Base-by-base conservation (phyloP, 2,329 filamentous ascomycete genomes). In the Cladophialophora psammophila region DNA sequence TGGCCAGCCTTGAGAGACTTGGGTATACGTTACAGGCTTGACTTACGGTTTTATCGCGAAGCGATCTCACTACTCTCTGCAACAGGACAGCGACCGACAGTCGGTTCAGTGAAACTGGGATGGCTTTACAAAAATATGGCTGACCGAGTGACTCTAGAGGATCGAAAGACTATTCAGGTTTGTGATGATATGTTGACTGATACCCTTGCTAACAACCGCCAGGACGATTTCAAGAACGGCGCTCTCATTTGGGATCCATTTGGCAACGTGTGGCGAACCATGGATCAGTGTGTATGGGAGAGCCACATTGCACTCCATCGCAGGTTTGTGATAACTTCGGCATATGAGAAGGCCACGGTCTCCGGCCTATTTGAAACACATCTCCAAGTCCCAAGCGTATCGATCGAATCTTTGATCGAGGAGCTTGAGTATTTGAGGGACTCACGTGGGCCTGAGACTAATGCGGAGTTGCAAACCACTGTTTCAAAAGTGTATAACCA, bases 221-320 rank as follows among this genome's bases (percentile, higher is more conserved):
- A 68, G 66, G 35, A 32, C 13, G 38, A 35, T 8, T 68, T 68
- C 53, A 36, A 40, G 53, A 48, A 54, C 6, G n/a, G 38, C 13
- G 20, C 48, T n/a, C 50, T 66, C 53, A 57, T 66, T 36, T 68
- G 63, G 63, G 59, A 68, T 32, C 18, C 20, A 62, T 42, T 12
- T 38, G 18, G 52, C 40, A 36, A 18, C 6, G 15, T 54, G n/a
- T 68, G 66, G 66, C 58, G 40, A 53, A 62, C 56, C 10, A 12
- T 65, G 18, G 50, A 66, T 15, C 31, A 63, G 20, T 68, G 66
- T 63, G 66, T 68, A 32, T 68, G 66, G 66, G 36, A 66, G 15
- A 65, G 66, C 58, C n/a, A n/a, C 18, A 63, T 68, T 57, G 7
- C 20, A 31, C 58, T 68, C 34, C 57, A 52, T 18, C 26, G 58